Evolutionary conservation across 345 rosid species (phyloP).

Genomic region (Psidium friedrichsthalianum): DNA sequence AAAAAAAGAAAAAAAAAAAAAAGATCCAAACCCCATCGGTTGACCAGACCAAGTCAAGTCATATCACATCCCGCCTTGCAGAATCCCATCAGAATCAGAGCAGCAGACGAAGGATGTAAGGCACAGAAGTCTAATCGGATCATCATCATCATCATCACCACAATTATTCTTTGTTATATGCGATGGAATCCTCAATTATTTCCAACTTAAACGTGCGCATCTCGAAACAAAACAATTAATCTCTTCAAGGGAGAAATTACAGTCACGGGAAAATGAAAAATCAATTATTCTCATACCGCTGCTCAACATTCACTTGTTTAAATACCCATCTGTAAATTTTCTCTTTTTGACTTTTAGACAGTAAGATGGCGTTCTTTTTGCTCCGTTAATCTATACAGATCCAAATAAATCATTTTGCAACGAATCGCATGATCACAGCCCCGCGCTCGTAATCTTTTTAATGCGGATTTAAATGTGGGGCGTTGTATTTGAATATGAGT

Average conservation of each 20-base stretch:
- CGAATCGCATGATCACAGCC: too few relatives aligned
- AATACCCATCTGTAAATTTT: neutral
- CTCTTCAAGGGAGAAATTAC: neutral
- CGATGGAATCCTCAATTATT: neutral
- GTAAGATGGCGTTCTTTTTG: fast-evolving
- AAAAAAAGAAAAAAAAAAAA: too few relatives aligned
- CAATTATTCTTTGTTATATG: neutral
- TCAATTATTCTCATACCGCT: neutral
- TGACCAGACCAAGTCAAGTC: neutral
- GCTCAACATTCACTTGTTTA: neutral
- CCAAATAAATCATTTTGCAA: neutral
- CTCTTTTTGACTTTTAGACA: neutral
- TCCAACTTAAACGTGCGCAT: neutral
- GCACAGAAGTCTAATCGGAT: neutral
- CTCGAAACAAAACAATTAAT: neutral
- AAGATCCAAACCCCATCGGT: neutral
- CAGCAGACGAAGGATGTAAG: neutral
- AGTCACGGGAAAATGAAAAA: neutral
- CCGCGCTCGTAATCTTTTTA: neutral
- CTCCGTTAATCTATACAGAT: neutral
- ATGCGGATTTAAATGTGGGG: neutral
- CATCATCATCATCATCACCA: neutral
- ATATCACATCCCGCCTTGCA: neutral
- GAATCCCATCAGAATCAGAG: neutral
- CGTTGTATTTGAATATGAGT: neutral